Evolutionary conservation across 1,284 basidiomycete genomes (phyloP).

Genomic region (Rhodotorula mucilaginosa): DNA sequence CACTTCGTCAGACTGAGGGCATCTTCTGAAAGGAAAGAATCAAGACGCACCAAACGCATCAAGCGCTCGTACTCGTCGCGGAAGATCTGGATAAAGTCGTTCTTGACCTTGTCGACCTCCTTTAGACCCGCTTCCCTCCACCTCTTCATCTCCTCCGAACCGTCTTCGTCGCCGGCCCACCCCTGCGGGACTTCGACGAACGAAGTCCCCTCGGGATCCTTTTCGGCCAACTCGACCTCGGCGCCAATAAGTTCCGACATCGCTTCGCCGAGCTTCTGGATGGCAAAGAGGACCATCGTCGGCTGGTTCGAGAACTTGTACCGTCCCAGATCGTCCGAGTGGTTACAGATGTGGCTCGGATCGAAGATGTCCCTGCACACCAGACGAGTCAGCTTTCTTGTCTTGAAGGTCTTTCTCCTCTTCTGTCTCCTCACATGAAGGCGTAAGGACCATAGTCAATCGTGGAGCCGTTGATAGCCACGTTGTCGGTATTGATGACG

Average conservation of each 20-base stretch:
- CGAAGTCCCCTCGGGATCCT: background rate
- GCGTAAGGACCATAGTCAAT: slow-evolving; percentile 93
- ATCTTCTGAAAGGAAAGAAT: background rate
- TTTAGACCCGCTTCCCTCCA: slow-evolving; percentile 22
- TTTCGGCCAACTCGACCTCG: slow-evolving; percentile 55
- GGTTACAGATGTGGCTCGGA: slow-evolving; percentile 84
- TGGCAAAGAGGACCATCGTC: slow-evolving; percentile 63
- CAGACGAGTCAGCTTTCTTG: too few species aligned
- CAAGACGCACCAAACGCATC: slow-evolving; percentile 30
- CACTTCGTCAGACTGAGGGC: too few species aligned
- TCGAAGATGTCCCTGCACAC: slow-evolving; percentile 53
- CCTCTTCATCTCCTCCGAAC: slow-evolving; percentile 10
- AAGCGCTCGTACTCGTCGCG: slow-evolving; percentile 31
- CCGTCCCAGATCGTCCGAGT: slow-evolving; percentile 78
- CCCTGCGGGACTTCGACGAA: slow-evolving; percentile 25
- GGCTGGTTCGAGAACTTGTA: slow-evolving; percentile 69
- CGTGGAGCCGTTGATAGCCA: slow-evolving; percentile 77
- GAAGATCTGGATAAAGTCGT: slow-evolving; percentile 28
- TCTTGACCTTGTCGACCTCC: slow-evolving; percentile 27
- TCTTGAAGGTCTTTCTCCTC: too few species aligned
- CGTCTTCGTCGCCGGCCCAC: slow-evolving; percentile 25
- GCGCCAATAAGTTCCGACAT: slow-evolving; percentile 79
- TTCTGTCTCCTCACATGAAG: slow-evolving; percentile 63
- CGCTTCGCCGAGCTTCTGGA: slow-evolving; percentile 69
- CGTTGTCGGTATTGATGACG: slow-evolving; percentile 46